Base-by-base conservation (phyloP, 139 green algal genomes). In the Limnomonas spitsbergensis region DNA sequence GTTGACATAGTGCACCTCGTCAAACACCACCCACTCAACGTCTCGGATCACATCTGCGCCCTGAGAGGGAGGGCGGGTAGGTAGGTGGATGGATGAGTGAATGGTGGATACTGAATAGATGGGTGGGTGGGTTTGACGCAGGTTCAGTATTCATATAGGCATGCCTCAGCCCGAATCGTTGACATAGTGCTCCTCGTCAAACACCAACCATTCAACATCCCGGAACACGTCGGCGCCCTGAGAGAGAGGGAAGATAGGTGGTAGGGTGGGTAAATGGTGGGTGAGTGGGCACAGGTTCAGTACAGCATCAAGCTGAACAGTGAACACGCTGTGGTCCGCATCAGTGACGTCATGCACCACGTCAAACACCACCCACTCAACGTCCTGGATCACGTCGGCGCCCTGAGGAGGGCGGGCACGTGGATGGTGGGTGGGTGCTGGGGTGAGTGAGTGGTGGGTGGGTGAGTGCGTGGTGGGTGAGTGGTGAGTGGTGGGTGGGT, bases 301-400 rank as follows among this genome's bases (percentile, higher is more conserved):
- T n/a, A n/a, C n/a, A n/a, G n/a, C n/a, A n/a, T n/a, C n/a, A n/a
- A n/a, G n/a, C n/a, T n/a, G n/a, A n/a, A n/a, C n/a, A n/a, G n/a
- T n/a, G n/a, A 95, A 92, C 72, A 97, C 93, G 0, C 93, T 93
- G 0, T 93, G 80, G 75, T 97, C 95, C 4, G 84, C 87, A 56
- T 99, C 96, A 56, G 98, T 99, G 4, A 99, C 93, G 78, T 99
- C 99, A 79, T 99, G 95, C 66, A 98, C 83, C 75, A 98, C 95
- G 67, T 98, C 95, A 80, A 98, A 99, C 27, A 99, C 88, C 24
- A 98, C 95, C 91, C 92, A 98, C 86, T 97, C 94, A 37, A 99
- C 90, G 75, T 98, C 96, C 1, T 94, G 85, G 53, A 98, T 92
- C 31, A 98, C 66, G 54, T 98, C 93, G 6, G 93, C 91, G 29